Evolutionary conservation across 2,329 filamentous ascomycete genomes (phyloP).

Genomic region (Cladosporium sp.): DNA sequence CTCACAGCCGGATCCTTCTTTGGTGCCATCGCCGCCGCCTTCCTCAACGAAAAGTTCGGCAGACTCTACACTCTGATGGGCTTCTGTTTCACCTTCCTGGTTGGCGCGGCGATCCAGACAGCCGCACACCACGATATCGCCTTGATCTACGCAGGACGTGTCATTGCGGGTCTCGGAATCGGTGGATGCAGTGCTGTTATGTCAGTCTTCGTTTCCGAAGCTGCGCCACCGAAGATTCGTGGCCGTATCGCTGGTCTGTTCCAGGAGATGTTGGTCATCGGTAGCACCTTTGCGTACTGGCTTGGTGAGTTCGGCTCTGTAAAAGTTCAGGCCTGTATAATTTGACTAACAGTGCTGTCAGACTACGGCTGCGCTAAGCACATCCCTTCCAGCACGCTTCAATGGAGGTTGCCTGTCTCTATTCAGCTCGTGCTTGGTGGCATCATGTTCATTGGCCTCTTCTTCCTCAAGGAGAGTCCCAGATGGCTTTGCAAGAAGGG

Average conservation of each 20-base stretch:
- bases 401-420: constrained; percentile 57
- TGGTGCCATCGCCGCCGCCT: constrained; percentile 59
- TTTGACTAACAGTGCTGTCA: background rate
- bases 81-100: constrained; percentile 56
- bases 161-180: constrained; percentile 54
- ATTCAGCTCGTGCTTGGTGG: constrained; percentile 64
- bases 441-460: constrained; percentile 49
- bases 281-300: constrained; percentile 33
- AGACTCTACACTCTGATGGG: constrained; percentile 57
- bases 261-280: constrained; percentile 21
- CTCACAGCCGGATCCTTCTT: constrained; percentile 69
- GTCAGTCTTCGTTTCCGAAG: constrained; percentile 61
- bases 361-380: constrained; percentile 24
- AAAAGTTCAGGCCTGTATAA: background rate
- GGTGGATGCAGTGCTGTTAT: constrained; percentile 55
- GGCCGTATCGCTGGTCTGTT: constrained; percentile 37
- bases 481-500: constrained; percentile 47
- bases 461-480: constrained; percentile 37
- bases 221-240: constrained; percentile 59
- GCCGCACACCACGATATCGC: constrained; percentile 60
- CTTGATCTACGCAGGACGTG: constrained; percentile 53
- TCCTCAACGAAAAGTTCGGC: constrained; percentile 57
- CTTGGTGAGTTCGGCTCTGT: constrained; percentile 20
- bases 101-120: constrained; percentile 66
- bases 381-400: constrained; percentile 23